Evolutionary conservation across 495 filamentous ascomycete species (phyloP), one percentile per base, ranked within the genome.

Genomic region (Staphylotrichum tortipilum): DNA sequence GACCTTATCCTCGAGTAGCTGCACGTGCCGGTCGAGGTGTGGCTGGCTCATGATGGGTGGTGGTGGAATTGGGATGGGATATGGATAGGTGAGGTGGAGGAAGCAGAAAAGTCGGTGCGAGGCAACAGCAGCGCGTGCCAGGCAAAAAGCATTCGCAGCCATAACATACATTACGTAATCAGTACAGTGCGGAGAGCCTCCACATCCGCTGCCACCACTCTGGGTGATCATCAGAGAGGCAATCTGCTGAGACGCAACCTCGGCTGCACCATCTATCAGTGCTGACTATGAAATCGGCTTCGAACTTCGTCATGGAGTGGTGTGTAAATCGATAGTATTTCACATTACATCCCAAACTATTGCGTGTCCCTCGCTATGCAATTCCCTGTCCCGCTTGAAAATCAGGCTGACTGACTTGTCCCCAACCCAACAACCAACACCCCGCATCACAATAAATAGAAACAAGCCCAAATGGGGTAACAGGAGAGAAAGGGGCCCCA

Each of bases 1-100:
- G 22, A 94, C 78, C 54, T 84, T 88, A 12, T 77, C 77, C 64
- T 95, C 86, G 21, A 96, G 79, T 9, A 80, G 73, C 46, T 79
- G 70, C 18, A 88, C 81, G 53, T 86, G 88, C 45, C 78, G 78
- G 59, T 95, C 89, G 11, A 95, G 74, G 49, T 76, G 3, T 23
- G 61, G 44, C 50, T 59, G 34, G 31, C 49, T 47, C 66, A 68
- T 68, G 39, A 30, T 46, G 45, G 33, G n/a, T n/a, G n/a, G n/a
- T n/a, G n/a, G n/a, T n/a, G n/a, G n/a, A n/a, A n/a, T n/a, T n/a
- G n/a, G n/a, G n/a, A n/a, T n/a, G n/a, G n/a, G n/a, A n/a, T n/a
- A n/a, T n/a, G n/a, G n/a, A n/a, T n/a, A n/a, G n/a, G n/a, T n/a
- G n/a, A n/a, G n/a, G n/a, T n/a, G n/a, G n/a, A n/a, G n/a, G n/a